Evolutionary conservation across 345 rosid species (phyloP).

Genomic region (Leavenworthia alabamica): DNA sequence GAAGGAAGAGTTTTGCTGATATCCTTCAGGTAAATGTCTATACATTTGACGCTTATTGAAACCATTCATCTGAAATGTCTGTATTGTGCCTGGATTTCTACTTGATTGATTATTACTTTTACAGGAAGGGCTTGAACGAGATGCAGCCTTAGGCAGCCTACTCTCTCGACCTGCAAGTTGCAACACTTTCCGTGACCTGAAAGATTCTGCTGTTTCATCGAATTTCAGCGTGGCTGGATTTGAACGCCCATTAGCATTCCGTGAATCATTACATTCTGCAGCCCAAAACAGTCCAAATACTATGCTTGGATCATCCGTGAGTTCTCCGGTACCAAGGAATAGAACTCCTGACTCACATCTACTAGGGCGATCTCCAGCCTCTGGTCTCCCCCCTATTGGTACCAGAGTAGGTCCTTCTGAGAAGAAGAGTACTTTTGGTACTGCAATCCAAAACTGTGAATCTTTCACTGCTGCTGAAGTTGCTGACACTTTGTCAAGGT

Average conservation of each 20-base stretch:
- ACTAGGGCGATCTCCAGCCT: conserved; percentile 46
- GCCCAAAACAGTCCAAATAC: conserved; percentile 30
- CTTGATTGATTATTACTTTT: conserved; percentile 20
- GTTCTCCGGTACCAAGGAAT: conserved; percentile 60
- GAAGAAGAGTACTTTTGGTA: conserved; percentile 42
- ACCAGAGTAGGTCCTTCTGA: conserved; percentile 48
- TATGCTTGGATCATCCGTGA: conserved; percentile 44
- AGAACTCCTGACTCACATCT: conserved; percentile 62
- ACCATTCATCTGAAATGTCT: too few species aligned
- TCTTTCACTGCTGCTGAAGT: conserved; percentile 51
- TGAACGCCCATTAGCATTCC: conserved; percentile 38
- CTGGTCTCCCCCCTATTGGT: conserved; percentile 64
- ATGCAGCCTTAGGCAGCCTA: conserved; percentile 47
- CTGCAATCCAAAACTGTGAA: conserved; percentile 40
- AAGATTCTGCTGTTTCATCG: conserved; percentile 36
- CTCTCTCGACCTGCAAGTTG: conserved; percentile 62
- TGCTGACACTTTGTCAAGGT: conserved; percentile 49
- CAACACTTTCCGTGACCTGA: conserved; percentile 55
- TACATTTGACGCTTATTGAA: neutral
- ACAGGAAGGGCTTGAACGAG: conserved; percentile 71
- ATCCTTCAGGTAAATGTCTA: conserved; percentile 98
- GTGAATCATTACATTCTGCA: conserved; percentile 43
- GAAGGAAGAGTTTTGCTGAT: conserved; percentile 96
- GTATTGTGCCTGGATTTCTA: neutral
- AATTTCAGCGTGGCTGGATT: conserved; percentile 36